Evolutionary conservation across 495 filamentous ascomycete species (phyloP), one percentile per base, ranked within the genome.

Genomic region (Penicillium psychrofluorescens): DNA sequence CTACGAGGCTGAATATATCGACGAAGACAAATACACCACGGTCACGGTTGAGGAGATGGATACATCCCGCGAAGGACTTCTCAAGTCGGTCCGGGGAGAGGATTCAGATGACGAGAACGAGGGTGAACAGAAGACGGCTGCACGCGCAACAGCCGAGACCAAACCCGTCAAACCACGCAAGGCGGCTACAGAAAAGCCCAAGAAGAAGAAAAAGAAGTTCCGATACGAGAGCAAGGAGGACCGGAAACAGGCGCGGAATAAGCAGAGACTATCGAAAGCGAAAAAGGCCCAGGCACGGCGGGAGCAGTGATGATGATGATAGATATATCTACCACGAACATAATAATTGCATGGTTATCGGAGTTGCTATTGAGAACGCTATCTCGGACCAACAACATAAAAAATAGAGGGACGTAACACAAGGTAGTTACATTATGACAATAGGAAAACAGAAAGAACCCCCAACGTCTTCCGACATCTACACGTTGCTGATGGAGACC

Each of bases 31-130:
- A 61, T 94, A 86, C 57, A 95, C 91, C 12, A 94, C 86, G 4
- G 92, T 98, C 28, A 95, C 88, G 0, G 79, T 98, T 0, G 89
- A 95, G 60, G 84, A 84, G n/a, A 88, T 98, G 58, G 85, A 84
- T 54, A 70, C 91, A 7, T 80, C 86, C 2, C 81, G 78, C 41
- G 80, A 86, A 46, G 86, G 83, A 7, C 56, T 90, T 11, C 62
- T 78, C 40, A 76, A 78, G 52, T 63, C 73, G 4, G 64, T 59
- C 16, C 66, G 64, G 4, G 63, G 62, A 29, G 65, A 76, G 9
- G 67, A 74, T 15, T 73, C 73, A 11, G 73, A 79, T 3, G 58
- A 66, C 35, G 62, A 66, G 46, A 56, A 59, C 8, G 50, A 44
- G 22, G 51, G 61, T 37, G 58, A 61, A 40, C 41, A 53, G 50